Base-by-base conservation (phyloP, 768 basidiomycete species). In the Strobilomyces echinocephalus region DNA sequence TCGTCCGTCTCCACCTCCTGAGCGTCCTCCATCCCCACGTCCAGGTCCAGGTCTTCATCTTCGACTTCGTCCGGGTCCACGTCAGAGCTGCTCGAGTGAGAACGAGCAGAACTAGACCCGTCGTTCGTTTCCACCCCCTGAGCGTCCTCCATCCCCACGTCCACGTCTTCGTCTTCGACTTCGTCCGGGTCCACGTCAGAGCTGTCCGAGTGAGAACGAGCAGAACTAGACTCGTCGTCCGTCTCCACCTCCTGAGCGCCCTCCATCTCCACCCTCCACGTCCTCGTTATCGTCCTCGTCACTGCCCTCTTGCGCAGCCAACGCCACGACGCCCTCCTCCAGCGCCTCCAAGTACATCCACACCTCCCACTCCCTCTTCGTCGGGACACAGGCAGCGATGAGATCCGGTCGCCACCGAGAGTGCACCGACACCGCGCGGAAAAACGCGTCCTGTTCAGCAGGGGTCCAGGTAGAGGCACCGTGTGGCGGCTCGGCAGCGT, bases 371-470 rank as follows among this genome's bases (percentile, higher is more conserved):
- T 79, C 73, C 14, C 74, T 80, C 70, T 87, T 90, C 20, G 85
- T 83, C 54, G 74, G 74, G n/a, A 92, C 72, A 46, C 78, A 78
- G 6, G 72, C 74, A 0, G 88, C 82, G 46, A 94, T 85, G 44
- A 92, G 76, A 67, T 93, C 91, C 1, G 89, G 87, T 20, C 88
- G 72, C 40, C 87, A 75, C 24, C 87, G 78, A 18, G 90, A 92
- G 68, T 87, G 72, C 2, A 83, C 66, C 26, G 77, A 69, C 20
- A 93, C 67, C 0, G 79, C 84, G 65, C 81, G 85, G 66, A 91
- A 93, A 70, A 93, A 89, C 0, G 63, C 58, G 26, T 82, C 74
- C 56, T 87, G 85, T 62, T 94, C 91, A n/a, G 70, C 58, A 1
- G 76, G 65, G 4, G 84, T 82, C 91, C 91, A 93, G 53, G 71